phyloP scores from a whole-genome alignment of 179 eudicot species.

The Camellia oleifera region DNA sequence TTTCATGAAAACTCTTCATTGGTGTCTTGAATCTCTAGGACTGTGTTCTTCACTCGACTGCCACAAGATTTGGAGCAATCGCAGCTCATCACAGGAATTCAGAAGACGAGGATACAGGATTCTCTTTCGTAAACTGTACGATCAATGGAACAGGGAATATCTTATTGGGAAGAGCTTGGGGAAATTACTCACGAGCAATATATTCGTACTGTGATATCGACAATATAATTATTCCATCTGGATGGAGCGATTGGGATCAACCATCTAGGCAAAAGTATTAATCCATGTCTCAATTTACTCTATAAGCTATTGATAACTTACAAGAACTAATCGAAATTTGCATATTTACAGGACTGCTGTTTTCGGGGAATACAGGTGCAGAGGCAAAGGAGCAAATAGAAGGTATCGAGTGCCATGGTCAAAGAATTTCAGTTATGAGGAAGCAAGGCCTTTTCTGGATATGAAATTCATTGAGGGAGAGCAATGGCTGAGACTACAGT shows the following conservation, averaged over 20 bases:
- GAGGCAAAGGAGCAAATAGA: conserved; percentile 66
- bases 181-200: conserved; percentile 48
- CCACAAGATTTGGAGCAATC: conserved; percentile 56
- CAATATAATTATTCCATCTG: conserved; percentile 22
- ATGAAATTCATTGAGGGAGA: conserved; percentile 62
- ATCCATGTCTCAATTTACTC: not conserved
- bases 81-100: conserved; percentile 74
- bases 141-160: conserved; percentile 54
- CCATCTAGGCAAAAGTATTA: conserved; percentile 32
- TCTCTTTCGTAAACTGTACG: conserved; percentile 67
- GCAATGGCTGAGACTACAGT: conserved; percentile 67
- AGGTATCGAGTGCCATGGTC: conserved; percentile 60
- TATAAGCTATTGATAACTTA: not conserved
- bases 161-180: conserved; percentile 71
- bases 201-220: conserved; percentile 49
- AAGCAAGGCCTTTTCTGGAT: conserved; percentile 56
- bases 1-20: too few relatives aligned
- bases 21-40: conserved; percentile 31
- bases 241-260: conserved; percentile 61
- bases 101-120: conserved; percentile 52
- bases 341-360: conserved; percentile 45
- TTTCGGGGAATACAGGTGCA: conserved; percentile 75
- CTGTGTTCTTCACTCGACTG: conserved; percentile 54
- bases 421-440: conserved; percentile 38
- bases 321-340: not conserved